Base-by-base conservation (phyloP, 176 grass and related monocot species). In the Paspalum vaginatum region DNA sequence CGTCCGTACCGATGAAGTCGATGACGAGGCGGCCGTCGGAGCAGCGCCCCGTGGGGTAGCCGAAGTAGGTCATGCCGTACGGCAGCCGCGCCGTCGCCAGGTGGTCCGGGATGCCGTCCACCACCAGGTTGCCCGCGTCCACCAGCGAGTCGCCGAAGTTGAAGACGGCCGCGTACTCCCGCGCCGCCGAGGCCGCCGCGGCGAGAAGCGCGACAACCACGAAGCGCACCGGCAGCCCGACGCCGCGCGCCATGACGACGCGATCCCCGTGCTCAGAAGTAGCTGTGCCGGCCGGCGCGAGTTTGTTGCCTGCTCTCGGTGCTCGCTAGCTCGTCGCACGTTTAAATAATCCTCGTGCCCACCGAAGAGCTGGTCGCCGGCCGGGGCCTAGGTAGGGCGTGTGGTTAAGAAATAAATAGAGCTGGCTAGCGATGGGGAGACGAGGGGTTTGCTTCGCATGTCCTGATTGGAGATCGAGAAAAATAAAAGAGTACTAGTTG, bases 91-190 rank as follows among this genome's bases (percentile, higher is more conserved):
- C 93, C 48, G 93, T 96, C 41, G 90, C 93, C 15, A 96, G 85
- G 80, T 92, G 84, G 2, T 86, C 81, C 39, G 93, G 93, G 87
- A 97, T 91, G 82, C 94, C 94, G 38, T 93, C 82, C 9, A 43
- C 70, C 27, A 88, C 83, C 6, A 97, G 88, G 87, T 97, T 97
- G 20, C 94, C 94, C 16, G 91, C 78, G 68, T 97, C 94, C 40
- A 83, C 77, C 0, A 97, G 94, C 2, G 94, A 97, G 52, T 97
- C 94, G 0, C 94, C 94, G 44, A 97, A 97, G 86, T 89, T 97
- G 69, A 93, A 97, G 79, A 97, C 93, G 56, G 94, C 91, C 0
- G 91, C 91, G 81, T 97, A 97, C 39, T 84, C 86, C 68, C 50
- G 25, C 55, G 86, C 88, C 53, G 57, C 76, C 7, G 76, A 46